Evolutionary conservation across 1,139 yeast species (phyloP).

Genomic region (Spencermartinsiella ligniputridi): DNA sequence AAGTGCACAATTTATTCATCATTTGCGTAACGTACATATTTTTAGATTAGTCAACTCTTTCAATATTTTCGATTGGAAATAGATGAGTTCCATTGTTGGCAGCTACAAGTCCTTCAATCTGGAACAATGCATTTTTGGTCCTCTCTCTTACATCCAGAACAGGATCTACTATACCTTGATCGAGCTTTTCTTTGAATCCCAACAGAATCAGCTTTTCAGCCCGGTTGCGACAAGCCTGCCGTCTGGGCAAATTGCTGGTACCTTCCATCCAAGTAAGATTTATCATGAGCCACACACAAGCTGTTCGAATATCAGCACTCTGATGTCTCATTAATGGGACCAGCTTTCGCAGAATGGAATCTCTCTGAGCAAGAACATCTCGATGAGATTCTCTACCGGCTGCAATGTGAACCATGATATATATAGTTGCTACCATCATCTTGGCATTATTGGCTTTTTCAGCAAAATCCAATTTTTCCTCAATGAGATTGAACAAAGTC

Average conservation of each 20-base stretch:
- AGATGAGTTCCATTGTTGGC: conserved; percentile 1
- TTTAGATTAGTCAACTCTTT: not conserved
- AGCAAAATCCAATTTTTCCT: conserved; percentile 19
- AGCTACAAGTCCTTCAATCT: conserved; percentile 23
- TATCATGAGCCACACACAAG: conserved; percentile 56
- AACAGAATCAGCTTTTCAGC: conserved; percentile 32
- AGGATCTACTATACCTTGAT: conserved; percentile 32
- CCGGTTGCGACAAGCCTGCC: conserved; percentile 21
- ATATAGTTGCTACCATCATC: conserved; percentile 45
- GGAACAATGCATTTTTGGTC: conserved; percentile 44
- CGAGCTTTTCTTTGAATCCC: conserved; percentile 40
- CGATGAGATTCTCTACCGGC: conserved; percentile 50
- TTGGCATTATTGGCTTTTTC: conserved; percentile 16
- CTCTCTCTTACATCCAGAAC: conserved; percentile 47
- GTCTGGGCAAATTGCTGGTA: conserved; percentile 15
- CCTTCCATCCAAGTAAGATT: conserved; percentile 50
- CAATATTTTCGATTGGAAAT: not conserved
- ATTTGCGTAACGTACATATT: too few relatives aligned
- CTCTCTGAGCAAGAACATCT: conserved; percentile 42
- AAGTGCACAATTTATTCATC: not conserved
- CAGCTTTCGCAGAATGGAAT: conserved; percentile 39
- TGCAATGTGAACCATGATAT: conserved; percentile 54
- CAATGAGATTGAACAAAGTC: conserved; percentile 27
- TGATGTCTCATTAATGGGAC: conserved; percentile 35
- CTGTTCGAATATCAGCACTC: conserved; percentile 43